Evolutionary conservation across 2,329 filamentous ascomycete species (phyloP).

Genomic region (Aspergillus sp.): DNA sequence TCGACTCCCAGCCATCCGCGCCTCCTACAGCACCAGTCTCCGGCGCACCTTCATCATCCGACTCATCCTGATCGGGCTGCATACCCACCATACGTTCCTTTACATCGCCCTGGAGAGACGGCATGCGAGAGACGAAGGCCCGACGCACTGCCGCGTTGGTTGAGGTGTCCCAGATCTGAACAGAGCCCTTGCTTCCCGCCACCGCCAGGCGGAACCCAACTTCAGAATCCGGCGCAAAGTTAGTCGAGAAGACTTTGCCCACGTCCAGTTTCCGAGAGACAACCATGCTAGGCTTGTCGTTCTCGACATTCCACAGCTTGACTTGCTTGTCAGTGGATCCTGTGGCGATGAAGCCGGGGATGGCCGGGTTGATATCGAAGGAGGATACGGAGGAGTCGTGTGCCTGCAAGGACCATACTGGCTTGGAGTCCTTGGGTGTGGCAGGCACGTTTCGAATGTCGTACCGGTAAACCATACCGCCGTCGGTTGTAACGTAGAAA

Average conservation of each 20-base stretch:
- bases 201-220: constrained; percentile 91
- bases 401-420: constrained; percentile 92
- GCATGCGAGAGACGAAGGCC: constrained; percentile 74
- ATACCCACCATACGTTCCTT: constrained; percentile 77
- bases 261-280: constrained; percentile 89
- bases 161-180: constrained; percentile 95
- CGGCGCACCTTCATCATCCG: constrained; percentile 61
- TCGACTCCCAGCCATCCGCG: constrained; percentile 54
- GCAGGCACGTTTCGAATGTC: constrained; percentile 76
- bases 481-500: constrained; percentile 95
- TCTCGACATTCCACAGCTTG: constrained; percentile 91
- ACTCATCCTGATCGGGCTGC: constrained; percentile 64
- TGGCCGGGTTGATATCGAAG: constrained; percentile 85
- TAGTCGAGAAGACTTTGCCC: constrained; percentile 88
- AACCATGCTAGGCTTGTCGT: constrained; percentile 82
- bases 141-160: constrained; percentile 86
- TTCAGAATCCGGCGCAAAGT: constrained; percentile 85
- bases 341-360: constrained; percentile 91
- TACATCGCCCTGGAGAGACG: constrained; percentile 60
- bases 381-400: constrained; percentile 90
- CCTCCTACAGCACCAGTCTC: constrained; percentile 51
- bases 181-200: constrained; percentile 86
- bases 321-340: constrained; percentile 93
- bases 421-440: constrained; percentile 72
- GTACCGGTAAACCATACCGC: constrained; percentile 87